Evolutionary conservation across 169 alveolate genomes (phyloP).

Genomic region (Plasmodium vivax): DNA sequence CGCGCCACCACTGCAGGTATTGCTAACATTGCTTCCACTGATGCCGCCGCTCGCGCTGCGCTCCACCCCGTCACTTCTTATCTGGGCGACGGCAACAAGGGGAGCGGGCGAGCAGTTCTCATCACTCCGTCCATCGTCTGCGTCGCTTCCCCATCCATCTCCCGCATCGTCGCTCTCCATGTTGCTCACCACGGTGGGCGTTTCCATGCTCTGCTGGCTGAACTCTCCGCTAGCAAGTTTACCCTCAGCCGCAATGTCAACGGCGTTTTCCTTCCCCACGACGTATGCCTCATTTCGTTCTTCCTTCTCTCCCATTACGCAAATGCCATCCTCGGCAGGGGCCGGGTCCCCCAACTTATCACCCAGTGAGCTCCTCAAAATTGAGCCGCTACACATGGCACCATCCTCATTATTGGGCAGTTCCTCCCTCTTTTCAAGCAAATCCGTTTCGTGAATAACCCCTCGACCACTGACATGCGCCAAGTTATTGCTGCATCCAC

Average conservation of each 20-base stretch:
- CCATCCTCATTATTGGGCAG: neutral
- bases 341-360: neutral
- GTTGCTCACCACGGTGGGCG: neutral
- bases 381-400: neutral
- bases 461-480: neutral
- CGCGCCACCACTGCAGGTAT: neutral
- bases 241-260: neutral
- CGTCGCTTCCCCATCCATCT: no score
- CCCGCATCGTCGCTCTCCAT: slow-evolving; percentile 1
- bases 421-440: neutral
- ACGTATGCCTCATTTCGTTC: neutral
- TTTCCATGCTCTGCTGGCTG: neutral
- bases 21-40: neutral
- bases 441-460: neutral
- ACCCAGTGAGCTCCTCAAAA: neutral
- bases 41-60: neutral
- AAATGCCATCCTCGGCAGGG: neutral
- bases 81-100: neutral
- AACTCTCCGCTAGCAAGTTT: neutral
- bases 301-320: neutral
- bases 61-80: neutral
- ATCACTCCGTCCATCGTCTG: neutral
- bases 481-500: neutral
- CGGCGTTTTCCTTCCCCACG: neutral
- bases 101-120: neutral